These are phyloP conservation scores for Pseudoperonospora humuli DNA, from an alignment of 352 stramenopile species.

Conservation along the genomic window DNA sequence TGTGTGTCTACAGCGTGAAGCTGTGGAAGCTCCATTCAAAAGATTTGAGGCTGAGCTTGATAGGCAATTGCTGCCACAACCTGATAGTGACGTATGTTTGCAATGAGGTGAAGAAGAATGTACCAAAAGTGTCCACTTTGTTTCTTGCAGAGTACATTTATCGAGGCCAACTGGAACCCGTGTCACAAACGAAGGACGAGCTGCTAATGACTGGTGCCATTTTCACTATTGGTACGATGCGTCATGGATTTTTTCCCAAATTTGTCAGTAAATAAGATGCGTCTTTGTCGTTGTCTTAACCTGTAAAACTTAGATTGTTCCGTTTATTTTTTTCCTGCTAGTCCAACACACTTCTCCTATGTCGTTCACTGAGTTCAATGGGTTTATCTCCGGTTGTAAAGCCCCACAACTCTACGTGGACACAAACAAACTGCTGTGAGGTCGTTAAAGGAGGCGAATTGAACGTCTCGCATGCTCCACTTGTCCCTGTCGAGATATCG, in stretches of 20 bases:
- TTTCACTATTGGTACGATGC: conserved; percentile 6
- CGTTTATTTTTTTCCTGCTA: conserved; percentile 25
- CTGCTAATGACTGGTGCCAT: background rate
- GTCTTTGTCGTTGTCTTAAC: conserved; percentile 6
- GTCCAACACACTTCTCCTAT: conserved; percentile 64
- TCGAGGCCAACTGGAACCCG: background rate
- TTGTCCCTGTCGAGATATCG: conserved; percentile 80
- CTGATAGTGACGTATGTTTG: conserved; percentile 8
- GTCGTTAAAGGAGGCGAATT: conserved; percentile 68
- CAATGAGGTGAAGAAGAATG: no score
- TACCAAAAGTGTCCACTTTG: no score
- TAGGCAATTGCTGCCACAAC: conserved; percentile 19
- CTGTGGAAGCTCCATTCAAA: conserved; percentile 26
- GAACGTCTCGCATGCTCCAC: conserved; percentile 83
- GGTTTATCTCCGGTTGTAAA: conserved; percentile 66
- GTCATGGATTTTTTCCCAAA: conserved; percentile 7
- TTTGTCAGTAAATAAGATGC: conserved; percentile 29
- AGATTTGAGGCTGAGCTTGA: conserved; percentile 28
- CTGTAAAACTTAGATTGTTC: background rate
- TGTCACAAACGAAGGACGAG: background rate
- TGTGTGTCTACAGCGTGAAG: conserved; percentile 21
- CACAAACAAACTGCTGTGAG: conserved; percentile 69
- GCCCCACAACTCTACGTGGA: conserved; percentile 81
- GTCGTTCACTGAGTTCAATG: conserved; percentile 20
- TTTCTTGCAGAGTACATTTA: conserved; percentile 12